These are phyloP conservation scores for Pseudocercospora vitis DNA, from an alignment of 2,329 filamentous ascomycete species.

Conservation along the genomic window DNA sequence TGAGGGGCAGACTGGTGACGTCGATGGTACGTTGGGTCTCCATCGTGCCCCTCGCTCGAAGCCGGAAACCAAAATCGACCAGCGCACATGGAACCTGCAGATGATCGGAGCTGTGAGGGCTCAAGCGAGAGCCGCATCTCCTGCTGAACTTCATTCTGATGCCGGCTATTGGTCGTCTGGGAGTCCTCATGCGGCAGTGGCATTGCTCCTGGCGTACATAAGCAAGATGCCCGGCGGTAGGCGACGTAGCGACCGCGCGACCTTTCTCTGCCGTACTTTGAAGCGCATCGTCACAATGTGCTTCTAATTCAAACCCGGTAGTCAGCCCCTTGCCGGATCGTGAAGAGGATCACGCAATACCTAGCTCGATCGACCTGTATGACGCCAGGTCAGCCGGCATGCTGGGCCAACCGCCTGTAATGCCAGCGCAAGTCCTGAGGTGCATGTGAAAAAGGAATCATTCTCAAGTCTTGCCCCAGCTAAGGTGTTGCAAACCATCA, in stretches of 20 bases:
- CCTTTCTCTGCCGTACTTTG: neutral
- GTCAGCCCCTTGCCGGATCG: neutral
- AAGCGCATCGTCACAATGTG: neutral
- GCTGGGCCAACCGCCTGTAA: neutral
- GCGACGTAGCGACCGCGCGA: neutral
- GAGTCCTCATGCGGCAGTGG: neutral
- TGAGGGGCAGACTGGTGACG: neutral
- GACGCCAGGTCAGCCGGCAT: neutral
- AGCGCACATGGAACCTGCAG: neutral
- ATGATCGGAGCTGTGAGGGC: slow-evolving; percentile 2
- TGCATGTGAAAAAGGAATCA: too few species aligned
- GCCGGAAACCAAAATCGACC: neutral
- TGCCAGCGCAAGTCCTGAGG: too few species aligned
- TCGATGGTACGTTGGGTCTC: neutral
- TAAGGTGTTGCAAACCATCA: too few species aligned
- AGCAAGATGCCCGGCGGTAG: too few species aligned
- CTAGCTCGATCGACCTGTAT: neutral
- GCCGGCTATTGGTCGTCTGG: neutral
- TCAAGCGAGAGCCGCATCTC: slow-evolving; percentile 7
- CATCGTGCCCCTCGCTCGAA: neutral
- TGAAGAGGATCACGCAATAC: neutral
- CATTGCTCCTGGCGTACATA: neutral
- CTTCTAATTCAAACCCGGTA: neutral
- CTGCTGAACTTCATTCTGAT: neutral
- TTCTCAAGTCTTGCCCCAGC: too few species aligned